Base-by-base conservation (phyloP, 345 rosid species). In the Lumnitzera littorea region DNA sequence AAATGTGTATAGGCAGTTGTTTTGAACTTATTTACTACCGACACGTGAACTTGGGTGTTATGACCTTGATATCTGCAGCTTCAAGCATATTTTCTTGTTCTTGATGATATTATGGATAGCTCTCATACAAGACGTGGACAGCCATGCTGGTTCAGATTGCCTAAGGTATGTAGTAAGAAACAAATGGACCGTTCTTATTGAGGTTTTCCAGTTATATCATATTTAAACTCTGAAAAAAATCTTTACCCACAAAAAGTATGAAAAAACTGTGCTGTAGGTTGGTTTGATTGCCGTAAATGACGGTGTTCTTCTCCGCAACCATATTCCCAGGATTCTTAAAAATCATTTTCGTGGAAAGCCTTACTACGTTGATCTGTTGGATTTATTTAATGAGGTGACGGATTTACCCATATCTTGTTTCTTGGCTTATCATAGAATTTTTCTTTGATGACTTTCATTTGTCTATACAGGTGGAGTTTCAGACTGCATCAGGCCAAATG, bases 81-180 rank as follows among this genome's bases (percentile, higher is more conserved):
- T 66, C 96, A 89, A 69, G 96, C 96, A 63, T 82, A 75, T 68
- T 81, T 78, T 67, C 83, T 89, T 66, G 87, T 89, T 59, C 82
- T 84, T 58, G 96, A 89, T 67, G 96, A 89, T 68, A 86, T 89
- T 24, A 86, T 86, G 95, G 96, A 89, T 67, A 74, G 69, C 67
- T 86, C 96, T 60, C 84, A 84, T 66, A 82, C 89, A 3, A 82
- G 95, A 9, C 95, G 95, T 69, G 94, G 89, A 50, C 95, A 83
- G 46, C 91, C 94, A 70, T 89, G 96, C 69, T 89, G 96, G 94
- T 89, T 76, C 72, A 77, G 89, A 74, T 58, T 80, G 54, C 91
- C 95, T 55, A 70, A 89, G 85, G 96, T 87, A 61, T 52, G 67
- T 68, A 56, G 48, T 2, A 20, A 43, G 12, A 14, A 17, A 24